phyloP scores from a whole-genome alignment of 2,329 filamentous ascomycete genomes.

The Byssochlamys sp. region DNA sequence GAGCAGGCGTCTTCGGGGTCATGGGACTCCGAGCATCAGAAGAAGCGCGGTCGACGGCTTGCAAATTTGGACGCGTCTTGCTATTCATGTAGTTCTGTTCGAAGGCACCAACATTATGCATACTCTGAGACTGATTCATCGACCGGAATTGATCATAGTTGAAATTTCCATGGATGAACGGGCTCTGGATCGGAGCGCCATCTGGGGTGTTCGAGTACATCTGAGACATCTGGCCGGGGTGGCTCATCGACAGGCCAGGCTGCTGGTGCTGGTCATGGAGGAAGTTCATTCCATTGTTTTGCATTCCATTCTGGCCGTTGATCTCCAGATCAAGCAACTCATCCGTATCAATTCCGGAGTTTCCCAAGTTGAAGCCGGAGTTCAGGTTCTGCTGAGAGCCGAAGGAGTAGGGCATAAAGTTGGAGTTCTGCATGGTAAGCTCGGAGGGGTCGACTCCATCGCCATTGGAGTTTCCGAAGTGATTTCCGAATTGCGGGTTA shows the following conservation, averaged over 20 bases:
- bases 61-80: constrained; percentile 52
- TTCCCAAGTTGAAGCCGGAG: constrained; percentile 66
- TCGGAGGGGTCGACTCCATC: constrained; percentile 74
- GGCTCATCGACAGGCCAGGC: constrained; percentile 49
- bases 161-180: constrained; percentile 66
- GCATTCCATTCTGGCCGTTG: constrained; percentile 30
- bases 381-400: constrained; percentile 55
- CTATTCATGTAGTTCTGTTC: constrained; percentile 50
- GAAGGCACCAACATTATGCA: constrained; percentile 34
- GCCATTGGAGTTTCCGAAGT: constrained; percentile 40
- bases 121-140: constrained; percentile 31
- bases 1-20: constrained; percentile 73
- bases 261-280: constrained; percentile 46
- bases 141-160: constrained; percentile 67
- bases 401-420: constrained; percentile 49
- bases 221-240: constrained; percentile 58
- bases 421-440: constrained; percentile 55
- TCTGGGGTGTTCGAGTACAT: constrained; percentile 88
- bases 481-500: constrained; percentile 40
- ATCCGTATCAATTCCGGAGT: constrained; percentile 74
- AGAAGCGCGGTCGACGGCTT: constrained; percentile 60
- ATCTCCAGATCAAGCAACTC: constrained; percentile 63
- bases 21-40: constrained; percentile 70
- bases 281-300: constrained; percentile 27
- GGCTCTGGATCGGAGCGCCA: constrained; percentile 82